Base-by-base conservation (phyloP, 768 basidiomycete species). In the Cantharellus anzutake region DNA sequence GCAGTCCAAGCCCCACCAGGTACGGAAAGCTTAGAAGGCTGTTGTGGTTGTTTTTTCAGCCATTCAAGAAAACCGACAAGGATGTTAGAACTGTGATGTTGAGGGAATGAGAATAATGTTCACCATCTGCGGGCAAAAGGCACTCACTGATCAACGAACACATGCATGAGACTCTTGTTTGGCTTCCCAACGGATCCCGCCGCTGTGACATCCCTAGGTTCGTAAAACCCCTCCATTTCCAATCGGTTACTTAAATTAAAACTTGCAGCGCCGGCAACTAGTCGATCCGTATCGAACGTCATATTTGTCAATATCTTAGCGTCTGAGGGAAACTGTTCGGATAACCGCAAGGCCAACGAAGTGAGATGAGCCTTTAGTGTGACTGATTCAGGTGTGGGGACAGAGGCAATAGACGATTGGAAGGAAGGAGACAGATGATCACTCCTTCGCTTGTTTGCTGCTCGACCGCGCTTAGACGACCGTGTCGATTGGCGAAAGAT, bases 61-160 rank as follows among this genome's bases (percentile, higher is more conserved):
- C 83, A 80, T 38, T 75, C 78, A n/a, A 90, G 68, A 59, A 90
- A 76, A 41, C 88, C 88, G 62, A 92, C 82, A 52, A 91, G 78
- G 63, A 92, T 90, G 67, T 92, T 92, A 14, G 88, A 91, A 64
- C 88, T 90, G 64, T 53, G 61, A n/a, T 1, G 34, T 41, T 48
- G 56, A 1, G 50, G 41, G n/a, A 42, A 7, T 3, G 38, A 4
- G 14, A 7, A 44, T 41, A 59, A 60, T 14, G 29, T 38, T 14
- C 2, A 14, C 53, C 11, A 4, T 11, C 16, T 53, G 29, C 29
- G 7, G 42, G 38, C 35, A 35, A 55, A 20, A 29, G 20, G 20
- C 39, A 71, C 74, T 60, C 64, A 76, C 75, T 77, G 75, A 60
- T 76, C 75, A 35, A 74, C 66, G 62, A 75, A 75, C 60, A 73